These are phyloP conservation scores for Aspergillus hancockii DNA, from an alignment of 495 filamentous ascomycete genomes.

Conservation along the genomic window DNA sequence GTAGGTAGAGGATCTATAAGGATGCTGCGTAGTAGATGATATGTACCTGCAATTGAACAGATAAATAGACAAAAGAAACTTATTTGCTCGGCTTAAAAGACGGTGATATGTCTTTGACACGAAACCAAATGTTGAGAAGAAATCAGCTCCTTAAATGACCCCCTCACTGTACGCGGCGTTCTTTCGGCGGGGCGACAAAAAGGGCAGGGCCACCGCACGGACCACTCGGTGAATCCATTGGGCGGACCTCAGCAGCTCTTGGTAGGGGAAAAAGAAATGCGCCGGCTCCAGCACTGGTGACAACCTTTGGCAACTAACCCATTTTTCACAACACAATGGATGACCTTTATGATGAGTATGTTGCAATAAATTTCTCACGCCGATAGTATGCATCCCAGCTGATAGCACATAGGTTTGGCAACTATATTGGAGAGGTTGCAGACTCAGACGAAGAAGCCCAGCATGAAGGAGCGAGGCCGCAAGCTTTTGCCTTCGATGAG, in stretches of 20 bases:
- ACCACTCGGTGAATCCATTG: background rate
- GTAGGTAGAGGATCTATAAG: slow-evolving; percentile 5
- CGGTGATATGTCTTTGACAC: background rate
- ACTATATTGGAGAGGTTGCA: slow-evolving; percentile 90
- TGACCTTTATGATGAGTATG: slow-evolving; percentile 82
- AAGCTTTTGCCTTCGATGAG: slow-evolving; percentile 80
- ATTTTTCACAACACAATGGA: slow-evolving; percentile 57
- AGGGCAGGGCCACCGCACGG: background rate
- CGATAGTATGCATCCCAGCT: slow-evolving; percentile 17
- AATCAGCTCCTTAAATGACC: background rate
- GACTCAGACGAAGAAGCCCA: slow-evolving; percentile 86
- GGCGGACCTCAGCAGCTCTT: slow-evolving; percentile 11
- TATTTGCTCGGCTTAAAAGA: background rate
- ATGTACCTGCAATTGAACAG: background rate
- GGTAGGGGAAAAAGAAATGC: slow-evolving; percentile 21
- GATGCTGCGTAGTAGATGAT: background rate
- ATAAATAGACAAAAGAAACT: slow-evolving; percentile 1
- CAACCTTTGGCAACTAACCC: slow-evolving; percentile 13
- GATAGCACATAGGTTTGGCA: slow-evolving; percentile 71
- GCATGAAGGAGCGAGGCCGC: slow-evolving; percentile 65
- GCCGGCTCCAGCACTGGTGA: slow-evolving; percentile 16
- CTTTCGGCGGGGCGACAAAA: background rate
- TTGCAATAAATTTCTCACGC: background rate
- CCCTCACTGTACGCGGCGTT: background rate
- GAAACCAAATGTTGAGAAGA: background rate